Percentiles rank a stretch among this genome's conserved stretches.
Evolutionary conservation across 1,284 basidiomycete species (phyloP).

Genomic region (Trametes pubescens): DNA sequence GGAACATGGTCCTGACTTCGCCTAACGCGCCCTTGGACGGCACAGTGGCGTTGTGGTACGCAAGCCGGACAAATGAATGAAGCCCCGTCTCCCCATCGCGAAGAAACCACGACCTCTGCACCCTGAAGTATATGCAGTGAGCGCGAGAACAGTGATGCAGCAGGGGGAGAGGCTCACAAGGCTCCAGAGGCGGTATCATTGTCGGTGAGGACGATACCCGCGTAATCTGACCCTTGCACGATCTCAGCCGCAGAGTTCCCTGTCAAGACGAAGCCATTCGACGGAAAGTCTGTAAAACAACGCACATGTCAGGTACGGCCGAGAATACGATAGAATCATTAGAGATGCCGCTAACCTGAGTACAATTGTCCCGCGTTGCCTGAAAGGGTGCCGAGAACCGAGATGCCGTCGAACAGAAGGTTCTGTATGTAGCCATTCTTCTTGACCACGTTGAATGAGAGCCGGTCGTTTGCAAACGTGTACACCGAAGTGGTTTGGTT

Average conservation of each 20-base stretch:
- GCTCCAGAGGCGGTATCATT: slow-evolving; percentile 29
- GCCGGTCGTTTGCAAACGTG: slow-evolving; percentile 22
- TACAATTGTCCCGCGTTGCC: slow-evolving; percentile 31
- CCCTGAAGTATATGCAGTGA: slow-evolving; percentile 2
- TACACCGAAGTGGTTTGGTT: slow-evolving; percentile 22
- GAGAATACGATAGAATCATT: background rate
- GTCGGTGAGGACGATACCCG: slow-evolving; percentile 31
- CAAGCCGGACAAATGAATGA: slow-evolving; percentile 40
- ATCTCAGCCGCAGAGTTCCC: slow-evolving; percentile 17
- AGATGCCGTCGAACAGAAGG: slow-evolving; percentile 26
- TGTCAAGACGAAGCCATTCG: slow-evolving; percentile 23
- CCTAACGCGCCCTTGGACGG: slow-evolving; percentile 35
- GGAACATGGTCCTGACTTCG: slow-evolving; percentile 42
- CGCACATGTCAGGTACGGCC: background rate
- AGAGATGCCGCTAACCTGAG: slow-evolving; percentile 19
- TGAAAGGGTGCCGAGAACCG: slow-evolving; percentile 24
- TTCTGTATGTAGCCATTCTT: slow-evolving; percentile 31
- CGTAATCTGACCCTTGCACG: slow-evolving; percentile 23
- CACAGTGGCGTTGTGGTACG: slow-evolving; percentile 35
- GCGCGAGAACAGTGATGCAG: background rate
- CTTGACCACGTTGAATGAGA: slow-evolving; percentile 27
- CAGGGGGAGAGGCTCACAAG: slow-evolving; percentile 15
- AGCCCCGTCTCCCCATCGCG: slow-evolving; percentile 39
- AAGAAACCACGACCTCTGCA: slow-evolving; percentile 42
- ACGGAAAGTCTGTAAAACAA: slow-evolving; percentile 25